Conservation (phyloP, 2,329 filamentous ascomycete species). For the Fusarium pseudonygamai region DNA sequence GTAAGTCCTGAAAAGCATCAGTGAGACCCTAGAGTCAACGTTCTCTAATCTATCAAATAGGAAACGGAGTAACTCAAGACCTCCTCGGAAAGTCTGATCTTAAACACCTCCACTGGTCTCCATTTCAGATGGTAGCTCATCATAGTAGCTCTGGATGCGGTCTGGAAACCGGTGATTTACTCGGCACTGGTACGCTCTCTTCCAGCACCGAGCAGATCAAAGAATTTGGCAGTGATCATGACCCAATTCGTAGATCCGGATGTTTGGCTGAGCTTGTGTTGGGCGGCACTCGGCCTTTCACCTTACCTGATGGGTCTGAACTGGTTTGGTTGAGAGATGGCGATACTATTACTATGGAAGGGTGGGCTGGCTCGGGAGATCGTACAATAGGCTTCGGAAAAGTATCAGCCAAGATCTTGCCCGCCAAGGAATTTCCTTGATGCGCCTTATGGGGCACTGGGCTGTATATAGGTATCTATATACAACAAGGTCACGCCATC, state of each 20-base stretch:
- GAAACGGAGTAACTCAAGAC: not conserved
- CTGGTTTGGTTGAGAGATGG: not conserved
- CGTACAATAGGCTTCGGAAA: not conserved
- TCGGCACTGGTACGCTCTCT: not conserved
- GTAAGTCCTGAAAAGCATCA: not conserved
- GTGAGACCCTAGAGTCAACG: fast-evolving
- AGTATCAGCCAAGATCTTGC: not conserved
- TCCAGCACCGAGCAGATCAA: not conserved
- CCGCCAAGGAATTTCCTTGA: not conserved
- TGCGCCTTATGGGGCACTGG: not conserved
- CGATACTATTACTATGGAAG: not conserved
- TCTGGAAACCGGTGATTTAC: not conserved
- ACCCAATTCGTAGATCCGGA: not conserved
- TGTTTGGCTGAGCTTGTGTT: not conserved
- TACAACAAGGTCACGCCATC: not conserved
- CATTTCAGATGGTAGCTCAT: not conserved
- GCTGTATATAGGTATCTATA: not conserved
- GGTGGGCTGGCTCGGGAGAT: not conserved
- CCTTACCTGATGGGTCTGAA: not conserved
- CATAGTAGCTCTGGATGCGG: not conserved
- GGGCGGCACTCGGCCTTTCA: not conserved
- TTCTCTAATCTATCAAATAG: not conserved
- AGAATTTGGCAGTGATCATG: not conserved
- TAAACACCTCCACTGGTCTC: not conserved
- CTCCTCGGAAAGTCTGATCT: not conserved